phyloP scores from a whole-genome alignment of 2,329 filamentous ascomycete genomes.

The Cadophora luteo-olivacea region DNA sequence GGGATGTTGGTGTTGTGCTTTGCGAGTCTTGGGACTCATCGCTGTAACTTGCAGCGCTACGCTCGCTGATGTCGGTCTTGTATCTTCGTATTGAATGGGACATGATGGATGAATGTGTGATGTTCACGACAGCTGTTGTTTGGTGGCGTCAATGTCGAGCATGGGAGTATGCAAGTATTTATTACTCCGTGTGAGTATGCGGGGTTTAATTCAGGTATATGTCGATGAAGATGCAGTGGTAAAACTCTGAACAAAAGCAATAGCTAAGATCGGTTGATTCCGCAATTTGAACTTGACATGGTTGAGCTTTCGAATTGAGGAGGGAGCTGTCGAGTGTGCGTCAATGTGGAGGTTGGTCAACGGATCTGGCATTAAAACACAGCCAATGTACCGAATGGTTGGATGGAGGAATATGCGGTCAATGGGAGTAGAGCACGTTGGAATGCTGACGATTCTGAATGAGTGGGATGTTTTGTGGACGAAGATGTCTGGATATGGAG shows the following conservation, averaged over 20 bases:
- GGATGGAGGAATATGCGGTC: constrained; percentile 8
- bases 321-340: constrained; percentile 21
- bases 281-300: constrained; percentile 33
- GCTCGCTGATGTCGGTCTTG: constrained; percentile 42
- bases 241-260: constrained; percentile 20
- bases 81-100: constrained; percentile 37
- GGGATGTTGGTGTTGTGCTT: constrained; percentile 56
- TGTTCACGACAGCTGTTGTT: constrained; percentile 14
- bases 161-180: constrained; percentile 17
- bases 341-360: constrained; percentile 21
- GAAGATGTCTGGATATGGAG: constrained; percentile 1
- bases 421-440: not conserved
- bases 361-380: constrained; percentile 32
- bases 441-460: not conserved
- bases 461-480: constrained; percentile 15
- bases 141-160: constrained; percentile 17
- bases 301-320: constrained; percentile 25
- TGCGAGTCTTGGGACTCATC: constrained; percentile 53
- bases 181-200: not conserved
- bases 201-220: constrained; percentile 8
- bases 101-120: constrained; percentile 35
- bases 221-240: constrained; percentile 4
- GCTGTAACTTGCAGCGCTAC: constrained; percentile 50
- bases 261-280: constrained; percentile 26
- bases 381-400: constrained; percentile 2